phyloP scores from a whole-genome alignment of 495 filamentous ascomycete genomes.

The Achaetomiella virescens region DNA sequence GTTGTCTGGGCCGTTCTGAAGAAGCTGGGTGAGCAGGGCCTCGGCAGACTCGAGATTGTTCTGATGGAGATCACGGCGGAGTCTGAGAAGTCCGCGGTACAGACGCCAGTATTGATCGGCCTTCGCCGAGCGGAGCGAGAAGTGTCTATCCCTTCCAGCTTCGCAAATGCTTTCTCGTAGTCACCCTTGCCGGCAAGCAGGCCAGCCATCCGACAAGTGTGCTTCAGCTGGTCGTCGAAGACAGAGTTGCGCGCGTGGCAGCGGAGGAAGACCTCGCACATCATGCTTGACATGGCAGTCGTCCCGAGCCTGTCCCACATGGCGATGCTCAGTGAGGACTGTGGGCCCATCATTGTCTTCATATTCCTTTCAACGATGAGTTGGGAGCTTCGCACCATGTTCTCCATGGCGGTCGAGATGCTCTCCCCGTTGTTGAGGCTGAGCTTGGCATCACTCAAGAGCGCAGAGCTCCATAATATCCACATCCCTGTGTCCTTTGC shows the following conservation, averaged over 20 bases:
- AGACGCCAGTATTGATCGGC: constrained; percentile 72
- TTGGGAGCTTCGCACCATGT: constrained; percentile 73
- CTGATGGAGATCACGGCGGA: constrained; percentile 64
- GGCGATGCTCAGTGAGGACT: constrained; percentile 63
- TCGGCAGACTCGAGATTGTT: constrained; percentile 64
- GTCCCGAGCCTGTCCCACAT: constrained; percentile 73
- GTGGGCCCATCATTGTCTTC: constrained; percentile 62
- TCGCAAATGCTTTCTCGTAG: constrained; percentile 62
- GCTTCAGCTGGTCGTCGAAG: constrained; percentile 72
- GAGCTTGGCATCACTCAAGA: constrained; percentile 82
- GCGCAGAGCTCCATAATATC: constrained; percentile 74
- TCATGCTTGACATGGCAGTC: constrained; percentile 56
- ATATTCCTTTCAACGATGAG: constrained; percentile 72
- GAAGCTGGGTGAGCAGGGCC: constrained; percentile 55
- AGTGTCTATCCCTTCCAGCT: constrained; percentile 59
- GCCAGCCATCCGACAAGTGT: constrained; percentile 41
- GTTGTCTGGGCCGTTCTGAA: constrained; percentile 41
- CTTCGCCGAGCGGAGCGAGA: constrained; percentile 67
- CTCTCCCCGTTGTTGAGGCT: constrained; percentile 71
- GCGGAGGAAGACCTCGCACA: constrained; percentile 69
- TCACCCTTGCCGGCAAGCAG: constrained; percentile 50
- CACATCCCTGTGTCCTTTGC: constrained; percentile 86
- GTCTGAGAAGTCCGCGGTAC: constrained; percentile 64
- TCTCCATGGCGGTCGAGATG: constrained; percentile 67
- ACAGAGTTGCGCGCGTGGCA: constrained; percentile 60